These are phyloP conservation scores for Trypanosoma cruzi DNA, from an alignment of 208 protist genomes.

Conservation along the genomic window DNA sequence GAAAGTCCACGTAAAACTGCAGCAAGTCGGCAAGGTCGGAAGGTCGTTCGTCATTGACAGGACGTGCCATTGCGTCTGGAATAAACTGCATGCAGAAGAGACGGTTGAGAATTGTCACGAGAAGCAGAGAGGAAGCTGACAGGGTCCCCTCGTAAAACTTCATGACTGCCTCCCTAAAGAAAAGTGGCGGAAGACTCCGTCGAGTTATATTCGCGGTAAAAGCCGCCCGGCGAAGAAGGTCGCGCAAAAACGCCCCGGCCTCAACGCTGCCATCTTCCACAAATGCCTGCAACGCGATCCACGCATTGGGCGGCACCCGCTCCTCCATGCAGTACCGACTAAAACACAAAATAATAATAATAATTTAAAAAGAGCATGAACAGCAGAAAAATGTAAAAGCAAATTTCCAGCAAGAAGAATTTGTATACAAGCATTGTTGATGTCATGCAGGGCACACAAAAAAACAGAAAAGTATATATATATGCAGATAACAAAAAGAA, in stretches of 20 bases:
- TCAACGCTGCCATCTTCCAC: conserved; percentile 10
- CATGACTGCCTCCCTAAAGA: conserved; percentile 9
- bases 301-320: not conserved
- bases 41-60: conserved; percentile 45
- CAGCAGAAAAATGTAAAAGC: conserved; percentile 10
- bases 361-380: conserved; percentile 26
- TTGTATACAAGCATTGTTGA: not conserved
- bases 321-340: not conserved
- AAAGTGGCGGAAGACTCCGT: not conserved
- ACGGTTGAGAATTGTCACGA: conserved; percentile 64
- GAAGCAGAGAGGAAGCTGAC: conserved; percentile 24
- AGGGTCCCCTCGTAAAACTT: not conserved
- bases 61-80: conserved; percentile 40
- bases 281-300: conserved; percentile 27
- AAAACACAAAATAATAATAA: conserved; percentile 4
- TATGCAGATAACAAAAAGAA: conserved; percentile 6
- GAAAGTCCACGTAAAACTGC: conserved; percentile 38
- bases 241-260: conserved; percentile 29
- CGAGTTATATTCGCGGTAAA: conserved; percentile 2
- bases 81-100: conserved; percentile 58
- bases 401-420: not conserved
- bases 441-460: conserved; percentile 3
- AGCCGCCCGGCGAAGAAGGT: conserved; percentile 16
- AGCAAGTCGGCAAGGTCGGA: conserved; percentile 45
- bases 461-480: not conserved